A percentile compares a stretch with the other conserved stretches of the same genome.
Conservation (phyloP, 768 basidiomycete genomes). For the Boletus subcaerulescens region DNA sequence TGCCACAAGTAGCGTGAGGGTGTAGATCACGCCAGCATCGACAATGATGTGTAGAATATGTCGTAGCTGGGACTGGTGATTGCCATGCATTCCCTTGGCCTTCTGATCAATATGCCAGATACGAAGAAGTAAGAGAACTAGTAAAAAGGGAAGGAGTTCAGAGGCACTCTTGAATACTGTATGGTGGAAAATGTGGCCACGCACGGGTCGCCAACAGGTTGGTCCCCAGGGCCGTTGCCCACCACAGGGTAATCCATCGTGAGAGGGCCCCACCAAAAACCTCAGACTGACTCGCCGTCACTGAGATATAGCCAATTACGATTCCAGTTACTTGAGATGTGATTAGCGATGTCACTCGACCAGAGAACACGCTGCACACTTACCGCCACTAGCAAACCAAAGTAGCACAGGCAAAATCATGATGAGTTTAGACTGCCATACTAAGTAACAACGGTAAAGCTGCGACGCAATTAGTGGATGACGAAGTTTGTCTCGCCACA, state of each 20-base stretch:
- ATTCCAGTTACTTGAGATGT: not conserved
- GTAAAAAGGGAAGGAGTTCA: not conserved
- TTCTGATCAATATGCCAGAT: not conserved
- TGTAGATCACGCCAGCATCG: not conserved
- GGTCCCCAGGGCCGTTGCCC: not conserved
- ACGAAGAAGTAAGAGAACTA: not conserved
- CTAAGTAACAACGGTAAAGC: slow-evolving; percentile 1
- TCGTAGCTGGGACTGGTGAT: not conserved
- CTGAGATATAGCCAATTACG: not conserved
- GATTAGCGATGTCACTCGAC: not conserved
- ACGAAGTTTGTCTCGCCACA: not conserved
- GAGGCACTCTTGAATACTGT: not conserved
- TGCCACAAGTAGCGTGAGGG: not conserved
- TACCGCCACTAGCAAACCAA: not conserved
- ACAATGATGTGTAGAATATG: not conserved
- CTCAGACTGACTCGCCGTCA: not conserved
- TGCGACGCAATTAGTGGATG: not conserved
- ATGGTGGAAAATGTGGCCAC: not conserved
- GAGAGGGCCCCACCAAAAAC: not conserved
- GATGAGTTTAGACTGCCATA: not conserved
- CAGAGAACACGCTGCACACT: not conserved
- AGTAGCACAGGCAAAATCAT: not conserved
- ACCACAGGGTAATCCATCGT: not conserved
- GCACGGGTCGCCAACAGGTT: not conserved
- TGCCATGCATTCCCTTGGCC: not conserved